These are phyloP conservation scores for Nemania abortiva DNA, from an alignment of 2,329 filamentous ascomycete genomes.

Conservation along the genomic window DNA sequence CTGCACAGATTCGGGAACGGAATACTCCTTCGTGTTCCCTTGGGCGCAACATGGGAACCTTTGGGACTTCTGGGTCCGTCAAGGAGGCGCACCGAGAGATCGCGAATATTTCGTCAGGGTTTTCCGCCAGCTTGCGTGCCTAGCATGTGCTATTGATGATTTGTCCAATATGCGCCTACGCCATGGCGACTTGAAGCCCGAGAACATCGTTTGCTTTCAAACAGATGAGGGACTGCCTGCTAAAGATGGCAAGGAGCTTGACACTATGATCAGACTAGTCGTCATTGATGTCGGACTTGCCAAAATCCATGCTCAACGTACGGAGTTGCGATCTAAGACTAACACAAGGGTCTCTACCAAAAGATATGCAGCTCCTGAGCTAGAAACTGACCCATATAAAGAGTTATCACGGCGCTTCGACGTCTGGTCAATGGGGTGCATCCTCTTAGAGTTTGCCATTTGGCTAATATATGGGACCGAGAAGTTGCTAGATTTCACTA, in stretches of 20 bases:
- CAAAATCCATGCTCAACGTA: neutral
- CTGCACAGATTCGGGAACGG: neutral
- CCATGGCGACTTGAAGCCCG: slow-evolving; percentile 21
- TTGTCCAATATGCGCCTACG: neutral
- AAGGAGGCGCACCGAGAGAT: slow-evolving; percentile 6
- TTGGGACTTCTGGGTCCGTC: slow-evolving; percentile 16
- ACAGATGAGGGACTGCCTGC: slow-evolving; percentile 5
- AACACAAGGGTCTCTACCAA: slow-evolving; percentile 17
- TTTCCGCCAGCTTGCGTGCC: slow-evolving; percentile 15
- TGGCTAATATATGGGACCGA: slow-evolving; percentile 1
- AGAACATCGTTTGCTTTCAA: slow-evolving; percentile 19
- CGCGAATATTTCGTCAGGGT: slow-evolving; percentile 10
- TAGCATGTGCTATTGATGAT: slow-evolving; percentile 11
- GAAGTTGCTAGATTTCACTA: neutral
- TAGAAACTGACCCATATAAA: neutral
- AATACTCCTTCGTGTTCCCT: slow-evolving; percentile 17
- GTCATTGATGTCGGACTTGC: slow-evolving; percentile 17
- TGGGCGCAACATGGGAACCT: slow-evolving; percentile 20
- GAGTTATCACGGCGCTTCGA: slow-evolving; percentile 14
- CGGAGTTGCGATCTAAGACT: neutral
- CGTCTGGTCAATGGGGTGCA: slow-evolving; percentile 21
- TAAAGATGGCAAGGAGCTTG: neutral
- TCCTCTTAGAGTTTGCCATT: slow-evolving; percentile 18
- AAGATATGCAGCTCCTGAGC: slow-evolving; percentile 20
- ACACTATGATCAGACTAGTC: slow-evolving; percentile 5